Conservation (phyloP, 2,329 filamentous ascomycete species). For the Mycosphaerella sp. region DNA sequence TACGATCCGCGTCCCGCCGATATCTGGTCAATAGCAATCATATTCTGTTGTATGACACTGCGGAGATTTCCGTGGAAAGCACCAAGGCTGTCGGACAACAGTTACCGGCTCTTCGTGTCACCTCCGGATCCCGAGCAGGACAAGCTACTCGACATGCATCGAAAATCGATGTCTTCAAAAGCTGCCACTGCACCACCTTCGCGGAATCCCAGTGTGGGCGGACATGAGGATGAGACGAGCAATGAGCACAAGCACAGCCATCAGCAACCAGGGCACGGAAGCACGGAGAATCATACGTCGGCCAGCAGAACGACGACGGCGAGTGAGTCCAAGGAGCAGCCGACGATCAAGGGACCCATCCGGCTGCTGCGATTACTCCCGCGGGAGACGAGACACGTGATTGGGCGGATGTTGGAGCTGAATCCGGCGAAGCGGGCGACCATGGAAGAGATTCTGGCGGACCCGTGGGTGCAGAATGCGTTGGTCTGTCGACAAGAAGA, state of each 20-base stretch:
- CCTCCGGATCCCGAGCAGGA: slow-evolving; percentile 65
- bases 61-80: slow-evolving; percentile 96
- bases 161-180: slow-evolving; percentile 22
- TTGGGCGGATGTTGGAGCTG: slow-evolving; percentile 86
- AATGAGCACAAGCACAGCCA: slow-evolving; percentile 17
- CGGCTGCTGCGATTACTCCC: slow-evolving; percentile 79
- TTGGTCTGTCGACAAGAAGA: slow-evolving; percentile 75
- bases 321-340: slow-evolving; percentile 25
- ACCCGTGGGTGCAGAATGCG: slow-evolving; percentile 83
- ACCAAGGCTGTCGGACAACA: slow-evolving; percentile 84
- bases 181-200: slow-evolving; percentile 39
- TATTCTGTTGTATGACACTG: slow-evolving; percentile 98
- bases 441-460: slow-evolving; percentile 77
- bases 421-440: slow-evolving; percentile 76
- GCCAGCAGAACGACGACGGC: slow-evolving; percentile 33
- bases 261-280: slow-evolving; percentile 24
- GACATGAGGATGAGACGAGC: slow-evolving; percentile 13
- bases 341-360: slow-evolving; percentile 85
- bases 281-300: slow-evolving; percentile 30
- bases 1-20: slow-evolving; percentile 93
- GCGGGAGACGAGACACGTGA: slow-evolving; percentile 80
- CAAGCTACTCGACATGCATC: slow-evolving; percentile 26
- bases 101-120: slow-evolving; percentile 85
- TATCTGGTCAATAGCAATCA: slow-evolving; percentile 97
- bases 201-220: slow-evolving; percentile 32